Evolutionary conservation across 805 yeast genomes (phyloP), one percentile per base, ranked within the genome.

Genomic region (Hanseniaspora occidentalis): DNA sequence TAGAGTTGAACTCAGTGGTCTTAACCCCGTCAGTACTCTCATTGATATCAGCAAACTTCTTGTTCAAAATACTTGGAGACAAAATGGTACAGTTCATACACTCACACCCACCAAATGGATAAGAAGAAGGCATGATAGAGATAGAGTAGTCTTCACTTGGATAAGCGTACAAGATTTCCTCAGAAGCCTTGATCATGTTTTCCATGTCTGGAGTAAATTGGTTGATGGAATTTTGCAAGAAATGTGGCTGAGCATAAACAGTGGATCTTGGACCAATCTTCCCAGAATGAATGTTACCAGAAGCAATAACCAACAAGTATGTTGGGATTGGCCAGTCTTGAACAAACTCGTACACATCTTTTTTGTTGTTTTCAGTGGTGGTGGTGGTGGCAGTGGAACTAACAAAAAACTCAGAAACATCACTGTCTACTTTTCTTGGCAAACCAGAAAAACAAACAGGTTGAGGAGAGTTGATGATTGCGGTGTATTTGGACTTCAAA

Each of bases 51-150:
- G 43, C 88, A 70, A 41, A 41, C 60, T 85, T 95, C 31, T 88
- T 86, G 13, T 88, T 73, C 34, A 86, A 73, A 45, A 86, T 66
- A 2, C 96, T 85, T 36, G 95, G 95, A 0, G 95, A 84, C 7
- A 86, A 88, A 61, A 84, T 84, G 1, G 95, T 84, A 58, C 84
- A 76, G 54, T 85, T 84, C 45, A 95, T 94, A 54, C 84, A 84
- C 62, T 86, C 95, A 95, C 86, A 86, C 41, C 96, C 96, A 46
- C 95, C 95, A 52, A 83, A 86, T 2, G 95, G 94, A 61, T 73
- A 74, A 2, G 75, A 73, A 41, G 78, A 71, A 2, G 94, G 95
- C 47, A 85, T 72, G 24, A 86, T 77, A 31, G 86, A 66, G 23
- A 84, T 81, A 53, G 85, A 88, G 57, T 80, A 86, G 29, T 75